Conservation (phyloP, 1,284 basidiomycete genomes). For the Cerrena zonata region DNA sequence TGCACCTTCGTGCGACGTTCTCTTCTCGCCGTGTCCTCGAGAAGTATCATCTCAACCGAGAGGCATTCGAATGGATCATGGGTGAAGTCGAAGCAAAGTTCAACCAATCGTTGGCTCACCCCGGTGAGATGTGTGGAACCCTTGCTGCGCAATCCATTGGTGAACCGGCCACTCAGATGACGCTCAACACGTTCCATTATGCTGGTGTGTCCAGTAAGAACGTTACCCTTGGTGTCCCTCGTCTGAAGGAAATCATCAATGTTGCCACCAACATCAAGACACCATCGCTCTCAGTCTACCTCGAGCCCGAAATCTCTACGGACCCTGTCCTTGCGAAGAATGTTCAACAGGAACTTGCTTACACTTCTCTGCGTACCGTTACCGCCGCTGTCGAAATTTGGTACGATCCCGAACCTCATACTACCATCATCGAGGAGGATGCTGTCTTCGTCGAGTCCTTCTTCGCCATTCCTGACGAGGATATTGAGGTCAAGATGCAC, state of each 20-base stretch:
- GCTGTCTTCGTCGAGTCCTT: slow-evolving; percentile 95
- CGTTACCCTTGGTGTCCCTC: slow-evolving; percentile 95
- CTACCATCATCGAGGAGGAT: slow-evolving; percentile 96
- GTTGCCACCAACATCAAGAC: slow-evolving; percentile 98
- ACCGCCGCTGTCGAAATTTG: slow-evolving; percentile 96
- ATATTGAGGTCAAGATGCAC: slow-evolving; percentile 86
- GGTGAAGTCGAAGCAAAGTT: slow-evolving; percentile 95
- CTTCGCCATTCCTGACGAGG: slow-evolving; percentile 98
- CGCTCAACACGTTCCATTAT: slow-evolving; percentile 96
- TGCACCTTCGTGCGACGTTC: slow-evolving; percentile 86
- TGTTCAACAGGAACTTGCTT: slow-evolving; percentile 89
- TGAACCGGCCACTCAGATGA: slow-evolving; percentile 99
- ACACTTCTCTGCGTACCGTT: slow-evolving; percentile 90
- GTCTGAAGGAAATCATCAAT: slow-evolving; percentile 98
- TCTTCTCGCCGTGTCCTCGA: slow-evolving; percentile 82
- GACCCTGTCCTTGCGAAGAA: slow-evolving; percentile 70
- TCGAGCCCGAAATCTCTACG: slow-evolving; percentile 66
- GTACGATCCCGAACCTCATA: slow-evolving; percentile 91
- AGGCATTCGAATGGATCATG: slow-evolving; percentile 96
- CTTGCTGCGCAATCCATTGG: slow-evolving; percentile 97
- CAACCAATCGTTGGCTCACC: slow-evolving; percentile 85
- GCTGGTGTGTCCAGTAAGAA: slow-evolving; percentile 98
- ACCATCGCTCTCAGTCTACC: slow-evolving; percentile 88
- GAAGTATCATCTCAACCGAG: slow-evolving; percentile 77
- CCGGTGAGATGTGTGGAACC: slow-evolving; percentile 99